These are phyloP conservation scores for Ceratonia siliqua DNA, from an alignment of 306 rosid species.

Conservation along the genomic window DNA sequence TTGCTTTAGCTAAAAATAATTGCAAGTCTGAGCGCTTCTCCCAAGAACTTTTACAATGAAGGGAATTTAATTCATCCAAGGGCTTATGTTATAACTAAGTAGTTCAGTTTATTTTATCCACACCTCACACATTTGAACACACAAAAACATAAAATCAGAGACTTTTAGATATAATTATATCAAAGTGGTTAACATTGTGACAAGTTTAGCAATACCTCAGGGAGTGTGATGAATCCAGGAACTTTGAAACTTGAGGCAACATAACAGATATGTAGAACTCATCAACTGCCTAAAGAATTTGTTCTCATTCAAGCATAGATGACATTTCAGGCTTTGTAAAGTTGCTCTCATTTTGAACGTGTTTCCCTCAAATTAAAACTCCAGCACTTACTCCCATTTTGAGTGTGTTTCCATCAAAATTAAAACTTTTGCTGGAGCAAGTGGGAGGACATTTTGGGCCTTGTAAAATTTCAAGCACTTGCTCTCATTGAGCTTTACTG, in stretches of 20 bases:
- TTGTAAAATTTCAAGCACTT: too few species aligned
- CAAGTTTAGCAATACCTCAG: constrained; percentile 66
- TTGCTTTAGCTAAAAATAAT: neutral
- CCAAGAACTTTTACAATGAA: constrained; percentile 22
- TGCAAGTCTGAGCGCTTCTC: neutral
- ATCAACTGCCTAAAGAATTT: constrained; percentile 59
- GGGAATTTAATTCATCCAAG: constrained; percentile 18
- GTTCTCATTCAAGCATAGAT: constrained; percentile 61
- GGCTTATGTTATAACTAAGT: neutral
- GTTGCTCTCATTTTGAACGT: constrained; percentile 63
- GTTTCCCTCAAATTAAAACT: too few species aligned
- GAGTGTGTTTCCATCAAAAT: constrained; percentile 73
- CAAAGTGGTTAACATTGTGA: constrained; percentile 28
- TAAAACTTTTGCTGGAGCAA: constrained; percentile 88
- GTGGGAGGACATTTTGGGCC: constrained; percentile 72
- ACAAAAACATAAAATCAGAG: constrained; percentile 6
- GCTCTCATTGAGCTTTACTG: constrained; percentile 79
- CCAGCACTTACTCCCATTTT: constrained; percentile 61
- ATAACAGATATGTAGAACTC: constrained; percentile 65
- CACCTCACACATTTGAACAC: constrained; percentile 17
- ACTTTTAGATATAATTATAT: neutral
- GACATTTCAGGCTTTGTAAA: constrained; percentile 71
- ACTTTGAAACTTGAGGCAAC: constrained; percentile 67
- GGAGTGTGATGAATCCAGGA: constrained; percentile 73
- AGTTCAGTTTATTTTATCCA: constrained; percentile 7